Evolutionary conservation across 2,329 filamentous ascomycete species (phyloP), one percentile per base, ranked within the genome.

Genomic region (Colletotrichum sojae): DNA sequence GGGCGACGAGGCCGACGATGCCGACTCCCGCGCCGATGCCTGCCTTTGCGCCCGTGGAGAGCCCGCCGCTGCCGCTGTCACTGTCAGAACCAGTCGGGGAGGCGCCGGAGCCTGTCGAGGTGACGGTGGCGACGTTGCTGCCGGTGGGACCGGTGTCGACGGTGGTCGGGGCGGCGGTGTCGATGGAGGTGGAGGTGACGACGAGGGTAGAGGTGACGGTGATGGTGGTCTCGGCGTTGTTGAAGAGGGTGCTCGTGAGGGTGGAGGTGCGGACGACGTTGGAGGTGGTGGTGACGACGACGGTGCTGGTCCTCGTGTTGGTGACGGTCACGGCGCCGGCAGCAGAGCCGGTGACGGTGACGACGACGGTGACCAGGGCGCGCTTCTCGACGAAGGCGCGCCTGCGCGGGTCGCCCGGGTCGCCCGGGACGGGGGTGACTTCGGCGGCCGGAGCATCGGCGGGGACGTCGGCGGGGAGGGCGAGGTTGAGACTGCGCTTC

Each of bases 21-120:
- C 77, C 81, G 18, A 76, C 78, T 58, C 80, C 82, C 22, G 78
- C 78, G 61, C 82, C 82, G 45, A 84, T 84, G 62, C 82, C 82
- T 51, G 80, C 80, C 78, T 83, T 83, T 69, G 81, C 82, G 31
- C 81, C 82, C 6, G 77, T 81, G 1, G 79, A 80, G 10, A 84
- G 76, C 5, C 81, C 80, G 45, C 62, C 58, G 27, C 66, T 52
- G 39, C 60, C 61, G 39, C 65, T 53, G 43, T 61, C 46, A 65
- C 52, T 63, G 63, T 70, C 67, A 18, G 57, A 71, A 53, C 54
- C 49, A 25, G 48, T 48, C 1, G 56, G 62, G 12, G 58, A 45
- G 51, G 62, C 63, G 10, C 55, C 59, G 49, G 16, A 16, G 52
- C 53, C 51, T 8, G 63, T 62, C 25, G 57, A 64, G 43, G 67